Evolutionary conservation across 1,284 basidiomycete species (phyloP), one percentile per base, ranked within the genome.

Genomic region (Mycosarcoma mackinlayi): DNA sequence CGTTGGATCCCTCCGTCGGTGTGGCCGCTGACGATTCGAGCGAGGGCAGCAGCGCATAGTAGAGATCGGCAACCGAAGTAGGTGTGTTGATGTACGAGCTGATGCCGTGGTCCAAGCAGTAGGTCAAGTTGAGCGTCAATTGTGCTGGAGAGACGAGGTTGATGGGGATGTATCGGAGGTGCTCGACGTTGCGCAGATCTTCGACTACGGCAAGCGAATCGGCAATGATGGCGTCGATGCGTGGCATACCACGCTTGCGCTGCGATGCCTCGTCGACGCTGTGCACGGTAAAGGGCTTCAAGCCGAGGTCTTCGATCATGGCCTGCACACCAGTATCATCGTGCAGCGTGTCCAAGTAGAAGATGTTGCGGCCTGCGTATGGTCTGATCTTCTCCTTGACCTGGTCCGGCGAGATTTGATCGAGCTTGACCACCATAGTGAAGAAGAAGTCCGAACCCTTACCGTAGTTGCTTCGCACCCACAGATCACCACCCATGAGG

Each of bases 401-500:
- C 47, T 77, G 76, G 19, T 73, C 75, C 19, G 60, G 55, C 45
- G 66, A 57, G 53, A 79, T 71, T 21, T 77, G 56, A 52, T 83
- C 82, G 28, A 76, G 61, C 71, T 80, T 78, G 49, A 83, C 82
- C 19, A 80, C 70, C 72, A 94, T 93, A 23, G 92, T 94, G 86
- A 98, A 98, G 89, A 92, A 96, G 88, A 98, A 99, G 83, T 92
- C 91, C 83, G 91, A 92, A 14, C 96, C 96, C 77, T 92, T 91
- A 48, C 91, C 89, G 70, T 85, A 86, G 46, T 96, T 93, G 63
- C 89, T 91, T 83, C 96, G 92, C 42, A 99, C 96, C 96, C 96
- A 98, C 86, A 99, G 92, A 79, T 96, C 93, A 58, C 96, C 96
- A 77, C 92, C 89, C 96, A 99, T 99, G 73, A 98, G 89, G 69